These are phyloP conservation scores for Aquilaria yunnanensis DNA, from an alignment of 345 rosid genomes.

Conservation along the genomic window DNA sequence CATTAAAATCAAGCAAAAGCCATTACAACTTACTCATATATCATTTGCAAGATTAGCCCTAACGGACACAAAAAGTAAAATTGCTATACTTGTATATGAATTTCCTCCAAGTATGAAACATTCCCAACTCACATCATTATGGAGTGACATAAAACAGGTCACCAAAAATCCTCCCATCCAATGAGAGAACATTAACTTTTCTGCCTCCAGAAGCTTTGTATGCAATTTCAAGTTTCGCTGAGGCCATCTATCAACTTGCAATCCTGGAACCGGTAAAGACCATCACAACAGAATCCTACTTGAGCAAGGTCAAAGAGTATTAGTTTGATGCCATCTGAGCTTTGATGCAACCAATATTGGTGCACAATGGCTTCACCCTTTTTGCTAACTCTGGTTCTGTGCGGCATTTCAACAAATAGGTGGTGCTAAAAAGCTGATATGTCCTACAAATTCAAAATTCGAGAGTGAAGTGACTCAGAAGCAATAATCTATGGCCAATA, in stretches of 20 bases:
- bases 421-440: too few relatives aligned
- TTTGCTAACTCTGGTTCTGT: too few relatives aligned
- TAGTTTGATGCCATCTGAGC: too few relatives aligned
- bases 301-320: slow-evolving; percentile 5
- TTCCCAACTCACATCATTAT: slow-evolving; percentile 48
- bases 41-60: not conserved
- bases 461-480: too few relatives aligned
- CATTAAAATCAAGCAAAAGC: too few relatives aligned
- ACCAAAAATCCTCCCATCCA: slow-evolving; percentile 89
- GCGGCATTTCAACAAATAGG: too few relatives aligned
- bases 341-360: too few relatives aligned
- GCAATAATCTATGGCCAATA: too few relatives aligned
- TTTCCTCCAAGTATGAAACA: slow-evolving; percentile 12
- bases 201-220: slow-evolving; percentile 61
- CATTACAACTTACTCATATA: too few relatives aligned
- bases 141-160: slow-evolving; percentile 64
- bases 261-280: slow-evolving; percentile 37
- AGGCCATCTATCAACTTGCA: slow-evolving; percentile 56
- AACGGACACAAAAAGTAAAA: not conserved
- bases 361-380: too few relatives aligned
- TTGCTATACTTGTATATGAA: not conserved
- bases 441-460: too few relatives aligned
- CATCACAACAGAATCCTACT: slow-evolving; percentile 1
- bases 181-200: slow-evolving; percentile 75
- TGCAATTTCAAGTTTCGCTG: slow-evolving; percentile 66